Percentiles rank a stretch among this genome's conserved stretches.
phyloP scores from a whole-genome alignment of 495 filamentous ascomycete species.

The Trichoderma asperelloides region DNA sequence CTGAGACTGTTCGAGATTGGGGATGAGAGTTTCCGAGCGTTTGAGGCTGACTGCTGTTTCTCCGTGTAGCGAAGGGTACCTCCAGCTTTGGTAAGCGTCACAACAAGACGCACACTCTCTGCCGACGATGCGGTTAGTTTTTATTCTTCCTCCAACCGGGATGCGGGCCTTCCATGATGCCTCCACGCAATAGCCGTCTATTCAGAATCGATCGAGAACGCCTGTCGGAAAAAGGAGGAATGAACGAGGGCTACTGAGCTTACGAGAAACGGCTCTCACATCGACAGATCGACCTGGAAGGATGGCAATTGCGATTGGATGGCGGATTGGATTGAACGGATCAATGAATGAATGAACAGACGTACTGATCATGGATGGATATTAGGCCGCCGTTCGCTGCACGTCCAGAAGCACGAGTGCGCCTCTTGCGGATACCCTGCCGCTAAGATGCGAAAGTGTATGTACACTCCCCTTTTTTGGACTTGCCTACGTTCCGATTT shows the following conservation, averaged over 20 bases:
- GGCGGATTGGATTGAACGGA: conserved; percentile 2
- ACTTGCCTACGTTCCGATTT: background rate
- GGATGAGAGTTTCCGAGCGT: too few species aligned
- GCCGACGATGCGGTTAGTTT: conserved; percentile 93
- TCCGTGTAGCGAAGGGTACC: conserved; percentile 69
- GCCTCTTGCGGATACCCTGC: conserved; percentile 94
- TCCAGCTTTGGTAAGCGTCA: conserved; percentile 97
- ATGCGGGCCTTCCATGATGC: background rate
- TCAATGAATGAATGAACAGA: background rate
- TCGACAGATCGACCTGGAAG: conserved; percentile 7
- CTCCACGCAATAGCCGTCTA: background rate
- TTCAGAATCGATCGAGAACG: conserved; percentile 5
- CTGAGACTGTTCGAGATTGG: background rate
- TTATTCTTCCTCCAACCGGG: conserved; percentile 8
- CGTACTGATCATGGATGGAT: background rate
- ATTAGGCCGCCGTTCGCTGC: conserved; percentile 84
- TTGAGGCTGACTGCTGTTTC: conserved; percentile 3
- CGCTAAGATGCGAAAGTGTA: conserved; percentile 97
- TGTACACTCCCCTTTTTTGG: conserved; percentile 35
- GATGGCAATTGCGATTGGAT: conserved; percentile 1
- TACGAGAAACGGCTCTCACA: background rate
- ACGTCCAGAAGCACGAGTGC: conserved; percentile 99
- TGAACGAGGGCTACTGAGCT: background rate
- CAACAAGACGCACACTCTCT: conserved; percentile 99
- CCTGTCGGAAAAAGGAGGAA: background rate